phyloP scores from a whole-genome alignment of 805 yeast species.

The Yamadazyma paraphyllophila region DNA sequence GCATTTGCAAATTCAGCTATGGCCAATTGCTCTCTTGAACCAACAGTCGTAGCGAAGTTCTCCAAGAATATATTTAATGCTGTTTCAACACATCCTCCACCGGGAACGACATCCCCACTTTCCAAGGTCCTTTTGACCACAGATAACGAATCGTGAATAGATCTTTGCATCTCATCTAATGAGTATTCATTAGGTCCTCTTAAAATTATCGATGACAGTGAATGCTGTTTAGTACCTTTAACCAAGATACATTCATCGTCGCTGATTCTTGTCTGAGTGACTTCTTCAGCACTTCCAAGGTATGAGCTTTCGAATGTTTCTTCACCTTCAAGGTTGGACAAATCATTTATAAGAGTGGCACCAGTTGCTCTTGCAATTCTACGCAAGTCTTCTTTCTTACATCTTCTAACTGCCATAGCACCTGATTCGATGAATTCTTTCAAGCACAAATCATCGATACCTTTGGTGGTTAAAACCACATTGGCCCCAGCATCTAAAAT shows the following conservation, averaged over 20 bases:
- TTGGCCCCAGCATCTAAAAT: constrained; percentile 88
- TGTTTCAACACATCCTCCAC: constrained; percentile 99
- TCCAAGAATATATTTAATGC: constrained; percentile 93
- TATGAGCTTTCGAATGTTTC: constrained; percentile 84
- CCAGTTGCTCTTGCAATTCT: constrained; percentile 98
- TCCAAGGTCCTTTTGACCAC: constrained; percentile 96
- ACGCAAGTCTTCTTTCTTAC: constrained; percentile 93
- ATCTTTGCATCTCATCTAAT: constrained; percentile 97
- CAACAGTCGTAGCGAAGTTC: constrained; percentile 96
- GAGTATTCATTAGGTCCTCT: constrained; percentile 96
- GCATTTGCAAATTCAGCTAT: constrained; percentile 96
- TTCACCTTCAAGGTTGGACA: constrained; percentile 95
- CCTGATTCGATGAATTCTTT: constrained; percentile 89
- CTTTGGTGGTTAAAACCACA: constrained; percentile 89
- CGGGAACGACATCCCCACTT: constrained; percentile 93
- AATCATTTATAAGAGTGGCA: constrained; percentile 80
- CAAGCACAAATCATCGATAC: constrained; percentile 88
- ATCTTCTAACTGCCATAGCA: constrained; percentile 94
- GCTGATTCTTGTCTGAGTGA: constrained; percentile 83
- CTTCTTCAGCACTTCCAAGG: constrained; percentile 88
- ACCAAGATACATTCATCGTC: constrained; percentile 96
- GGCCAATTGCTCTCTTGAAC: constrained; percentile 95
- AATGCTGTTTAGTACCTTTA: constrained; percentile 86
- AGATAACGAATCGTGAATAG: constrained; percentile 88
- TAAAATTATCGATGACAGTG: constrained; percentile 85